Evolutionary conservation across 257 asterid genomes (phyloP), one percentile per base, ranked within the genome.

Genomic region (Salvia splendens): DNA sequence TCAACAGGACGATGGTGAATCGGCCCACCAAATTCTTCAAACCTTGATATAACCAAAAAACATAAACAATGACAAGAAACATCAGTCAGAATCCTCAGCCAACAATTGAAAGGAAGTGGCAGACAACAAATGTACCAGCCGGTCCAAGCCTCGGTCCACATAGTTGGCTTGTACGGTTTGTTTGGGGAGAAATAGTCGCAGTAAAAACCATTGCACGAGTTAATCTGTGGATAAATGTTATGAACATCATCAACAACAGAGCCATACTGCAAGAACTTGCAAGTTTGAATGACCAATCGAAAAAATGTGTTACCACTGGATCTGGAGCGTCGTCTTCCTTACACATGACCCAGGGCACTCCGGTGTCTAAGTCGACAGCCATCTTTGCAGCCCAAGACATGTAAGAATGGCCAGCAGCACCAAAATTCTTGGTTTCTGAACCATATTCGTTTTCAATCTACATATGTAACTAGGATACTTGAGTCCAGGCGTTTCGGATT

Each of bases 61-160:
- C 30, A 24, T 4, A 8, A 24, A 48, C 5, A 17, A 33, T 3
- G 2, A 32, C 35, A 16, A 50, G 47, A 54, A 9, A 30, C 46
- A 46, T 52, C 24, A 28, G 40, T n/a, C 60, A 6, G 16, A 33
- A 12, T 58, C 11, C 4, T 33, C 41, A 62, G 57, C 32, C 20
- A 41, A 28, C 6, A 49, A 71, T 76, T 35, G 54, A 8, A 7
- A 64, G 41, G 47, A 24, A 12, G 42, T 47, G 52, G 30, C 30
- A 24, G 55, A 70, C 33, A 30, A 16, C 33, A 61, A 74, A 71
- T 58, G 61, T 82, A 92, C 99, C 99, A 93, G 82, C 99, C 99
- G 43, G 91, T 85, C 98, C 98, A 93, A 71, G 97, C 97, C 86
- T 93, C 98, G 0, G 98, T 93, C 98, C 98, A 93, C 3, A 93